Base-by-base conservation (phyloP, 768 basidiomycete genomes). In the Candolleomyces aberdarensis region DNA sequence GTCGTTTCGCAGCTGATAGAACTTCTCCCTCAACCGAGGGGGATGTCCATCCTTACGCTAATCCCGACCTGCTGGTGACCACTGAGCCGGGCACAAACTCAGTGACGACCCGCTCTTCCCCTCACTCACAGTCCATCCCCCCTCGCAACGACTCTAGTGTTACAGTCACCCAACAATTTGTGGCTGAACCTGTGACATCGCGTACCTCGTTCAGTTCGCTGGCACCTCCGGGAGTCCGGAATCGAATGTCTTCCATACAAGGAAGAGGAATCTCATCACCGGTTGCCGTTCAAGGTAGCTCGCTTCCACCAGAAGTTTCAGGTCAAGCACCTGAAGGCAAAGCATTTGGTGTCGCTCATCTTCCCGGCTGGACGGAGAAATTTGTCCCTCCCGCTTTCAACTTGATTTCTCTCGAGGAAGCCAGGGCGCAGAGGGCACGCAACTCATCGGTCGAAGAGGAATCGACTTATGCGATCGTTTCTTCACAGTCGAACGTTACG, bases 401-500 rank as follows among this genome's bases (percentile, higher is more conserved):
- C 32, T 80, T 93, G 43, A 92, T 92, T 54, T 83, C 89, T 5
- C 77, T 92, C 57, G 88, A 92, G 67, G 89, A 93, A 74, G 91
- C 91, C 3, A 84, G 90, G 65, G 89, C 86, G 13, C 84, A 88
- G 68, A 84, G 87, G 54, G 76, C 83, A 49, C 83, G 87, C 55
- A 82, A 78, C 65, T 74, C 73, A n/a, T 81, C 82, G 20, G 22
- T 19, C 8, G 20, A 32, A n/a, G 49, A 32, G 14, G 60, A 61
- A 17, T 48, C 49, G 20, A 31, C 46, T 14, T 40, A 40, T 31
- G 14, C 54, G 14, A 3, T 71, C 70, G 19, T 74, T 78, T 50
- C 63, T 65, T 56, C 54, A 1, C 54, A 41, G 11, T 60, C 70
- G 1, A 62, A 72, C 50, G 17, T 46, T n/a, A 57, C 48, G 5